Evolutionary conservation across 441 rosid species (phyloP), one percentile per base, ranked within the genome.

Genomic region (Caryocar brasiliense): DNA sequence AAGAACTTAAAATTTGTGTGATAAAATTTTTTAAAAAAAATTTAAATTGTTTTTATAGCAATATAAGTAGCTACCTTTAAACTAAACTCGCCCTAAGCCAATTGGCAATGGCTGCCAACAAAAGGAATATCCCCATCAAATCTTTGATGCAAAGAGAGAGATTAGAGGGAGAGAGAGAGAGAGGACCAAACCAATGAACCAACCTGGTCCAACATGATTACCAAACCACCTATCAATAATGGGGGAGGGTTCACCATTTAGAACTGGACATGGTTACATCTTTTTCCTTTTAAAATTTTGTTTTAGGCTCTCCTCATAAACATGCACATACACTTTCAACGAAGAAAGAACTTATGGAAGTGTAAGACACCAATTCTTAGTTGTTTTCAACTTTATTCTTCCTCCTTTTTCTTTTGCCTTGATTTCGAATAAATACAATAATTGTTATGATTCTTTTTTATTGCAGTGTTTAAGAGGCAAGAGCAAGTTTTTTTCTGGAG

Each of bases 71-170:
- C 0, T 7, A 13, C 14, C 4, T 7, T 34, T 7, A 34, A 34
- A 34, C 13, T 7, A 34, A 4, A 11, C 38, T 7, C n/a, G 38
- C 4, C 5, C 14, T 34, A 7, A 11, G 12, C 8, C 14, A 9
- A 34, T 18, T 28, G 34, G 56, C 20, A 18, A 30, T 38, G 26
- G 34, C 40, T 18, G 51, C 36, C 51, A 58, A 27, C 59, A 68
- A 59, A 63, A 63, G 19, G 56, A 59, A 63, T 54, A 62, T 62
- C 41, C n/a, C 42, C 24, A 45, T 54, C 35, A 26, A 26, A 49
- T 33, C 22, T 28, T 64, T 25, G 28, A 26, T 54, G n/a, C 2
- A 29, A 4, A 30, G 28, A 37, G 18, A 14, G 46, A 18, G 13
- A 42, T n/a, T n/a, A n/a, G n/a, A n/a, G n/a, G 12, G 12, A 13